phyloP scores from a whole-genome alignment of 441 rosid genomes.

The Pelargonium australe region DNA sequence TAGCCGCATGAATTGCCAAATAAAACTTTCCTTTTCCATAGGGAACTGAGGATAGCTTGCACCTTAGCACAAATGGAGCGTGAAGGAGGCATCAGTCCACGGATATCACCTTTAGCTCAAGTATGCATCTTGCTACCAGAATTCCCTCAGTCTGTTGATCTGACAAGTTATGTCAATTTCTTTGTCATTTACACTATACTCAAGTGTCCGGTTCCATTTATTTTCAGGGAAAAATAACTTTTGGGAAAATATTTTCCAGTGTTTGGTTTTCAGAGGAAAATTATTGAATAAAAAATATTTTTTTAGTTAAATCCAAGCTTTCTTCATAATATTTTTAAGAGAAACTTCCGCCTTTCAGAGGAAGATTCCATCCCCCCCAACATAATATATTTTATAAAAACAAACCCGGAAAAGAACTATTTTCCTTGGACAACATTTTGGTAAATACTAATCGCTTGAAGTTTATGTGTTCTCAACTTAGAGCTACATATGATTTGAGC shows the following conservation, averaged over 20 bases:
- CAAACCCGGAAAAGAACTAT: no score
- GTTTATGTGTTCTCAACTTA: neutral
- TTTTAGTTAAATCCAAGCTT: neutral
- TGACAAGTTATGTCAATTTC: neutral
- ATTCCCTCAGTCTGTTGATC: constrained; percentile 1
- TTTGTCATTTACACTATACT: neutral
- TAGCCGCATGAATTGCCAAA: constrained; percentile 2
- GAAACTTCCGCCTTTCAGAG: neutral
- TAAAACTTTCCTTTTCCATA: constrained; percentile 22
- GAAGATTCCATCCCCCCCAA: neutral
- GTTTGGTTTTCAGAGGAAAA: neutral
- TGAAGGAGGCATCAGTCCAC: constrained; percentile 97
- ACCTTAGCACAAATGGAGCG: constrained; percentile 99
- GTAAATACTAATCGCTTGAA: neutral
- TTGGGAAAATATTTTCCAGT: neutral
- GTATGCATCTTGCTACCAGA: constrained; percentile 29
- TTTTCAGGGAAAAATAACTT: neutral
- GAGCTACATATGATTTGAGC: neutral
- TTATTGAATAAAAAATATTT: no score
- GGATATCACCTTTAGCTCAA: constrained; percentile 93
- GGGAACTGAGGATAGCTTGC: constrained; percentile 96
- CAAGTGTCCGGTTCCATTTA: neutral
- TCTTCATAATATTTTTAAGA: neutral
- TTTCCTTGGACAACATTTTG: neutral
- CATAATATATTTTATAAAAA: no score